phyloP scores from a whole-genome alignment of 2,329 filamentous ascomycete genomes.

The Colletotrichum truncatum region DNA sequence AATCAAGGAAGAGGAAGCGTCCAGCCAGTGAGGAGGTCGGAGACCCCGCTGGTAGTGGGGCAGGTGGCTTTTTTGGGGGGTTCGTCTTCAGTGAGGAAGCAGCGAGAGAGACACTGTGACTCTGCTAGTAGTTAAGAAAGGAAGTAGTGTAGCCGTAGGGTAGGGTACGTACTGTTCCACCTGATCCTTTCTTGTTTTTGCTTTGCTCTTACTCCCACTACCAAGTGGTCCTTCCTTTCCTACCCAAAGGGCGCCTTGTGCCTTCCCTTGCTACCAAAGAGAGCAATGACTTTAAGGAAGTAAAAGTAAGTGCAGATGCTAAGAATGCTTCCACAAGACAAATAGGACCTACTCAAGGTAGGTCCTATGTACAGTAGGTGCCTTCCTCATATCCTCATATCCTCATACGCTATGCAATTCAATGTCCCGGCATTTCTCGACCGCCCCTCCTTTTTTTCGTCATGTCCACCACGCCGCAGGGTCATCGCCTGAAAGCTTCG shows the following conservation, averaged over 20 bases:
- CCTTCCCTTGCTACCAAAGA: too few species aligned
- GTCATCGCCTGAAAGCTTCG: constrained; percentile 1
- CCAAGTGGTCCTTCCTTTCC: too few species aligned
- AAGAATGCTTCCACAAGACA: too few species aligned
- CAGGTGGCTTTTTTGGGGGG: constrained; percentile 20
- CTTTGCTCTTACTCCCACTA: too few species aligned
- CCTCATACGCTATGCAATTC: neutral
- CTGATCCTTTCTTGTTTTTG: neutral
- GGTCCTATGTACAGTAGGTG: too few species aligned
- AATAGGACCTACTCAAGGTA: too few species aligned
- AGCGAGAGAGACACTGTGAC: neutral
- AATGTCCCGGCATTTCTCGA: neutral
- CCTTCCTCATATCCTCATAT: too few species aligned
- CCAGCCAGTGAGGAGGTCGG: neutral
- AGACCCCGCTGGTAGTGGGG: neutral
- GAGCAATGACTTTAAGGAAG: too few species aligned
- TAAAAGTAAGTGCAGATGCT: too few species aligned
- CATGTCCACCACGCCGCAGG: neutral
- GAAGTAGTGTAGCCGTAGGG: neutral
- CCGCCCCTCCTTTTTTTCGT: constrained; percentile 6
- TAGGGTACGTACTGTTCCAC: neutral
- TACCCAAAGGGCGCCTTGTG: too few species aligned
- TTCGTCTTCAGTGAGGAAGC: neutral
- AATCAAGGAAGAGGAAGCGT: neutral
- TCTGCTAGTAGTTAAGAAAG: neutral